phyloP scores from a whole-genome alignment of 139 green algal species.

The Asterochloris erici region DNA sequence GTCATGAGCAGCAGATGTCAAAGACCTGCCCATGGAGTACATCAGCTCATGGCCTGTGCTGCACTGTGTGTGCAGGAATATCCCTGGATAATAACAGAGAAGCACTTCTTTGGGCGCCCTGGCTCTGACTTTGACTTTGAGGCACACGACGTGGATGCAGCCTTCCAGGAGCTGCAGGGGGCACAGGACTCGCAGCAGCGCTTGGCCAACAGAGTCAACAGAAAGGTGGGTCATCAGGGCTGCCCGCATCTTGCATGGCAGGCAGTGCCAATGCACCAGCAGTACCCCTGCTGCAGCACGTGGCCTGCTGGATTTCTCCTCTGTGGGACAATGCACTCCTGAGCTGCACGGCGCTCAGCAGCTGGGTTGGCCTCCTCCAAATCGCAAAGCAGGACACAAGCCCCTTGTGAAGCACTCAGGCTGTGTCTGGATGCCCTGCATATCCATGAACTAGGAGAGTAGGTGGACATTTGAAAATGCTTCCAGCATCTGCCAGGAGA shows the following conservation, averaged over 20 bases:
- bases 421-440: too few species aligned
- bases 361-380: too few species aligned
- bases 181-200: slow-evolving; percentile 33
- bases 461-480: too few species aligned
- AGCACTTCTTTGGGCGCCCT: slow-evolving; percentile 58
- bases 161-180: slow-evolving; percentile 33
- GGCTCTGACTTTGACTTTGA: slow-evolving; percentile 83
- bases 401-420: too few species aligned
- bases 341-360: too few species aligned
- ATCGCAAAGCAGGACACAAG: too few species aligned
- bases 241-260: neutral
- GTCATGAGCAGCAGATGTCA: neutral
- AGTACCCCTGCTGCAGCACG: neutral
- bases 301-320: too few species aligned
- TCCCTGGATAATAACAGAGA: slow-evolving; percentile 76
- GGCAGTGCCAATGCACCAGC: neutral
- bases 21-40: neutral
- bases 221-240: slow-evolving; percentile 34
- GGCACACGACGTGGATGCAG: slow-evolving; percentile 38
- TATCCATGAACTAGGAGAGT: too few species aligned
- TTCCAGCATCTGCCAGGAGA: too few species aligned
- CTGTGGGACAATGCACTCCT: too few species aligned
- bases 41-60: slow-evolving; percentile 4
- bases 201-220: slow-evolving; percentile 65
- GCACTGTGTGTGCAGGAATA: slow-evolving; percentile 50